These are phyloP conservation scores for Fistulifera solaris DNA, from an alignment of 108 stramenopile species.

Conservation along the genomic window DNA sequence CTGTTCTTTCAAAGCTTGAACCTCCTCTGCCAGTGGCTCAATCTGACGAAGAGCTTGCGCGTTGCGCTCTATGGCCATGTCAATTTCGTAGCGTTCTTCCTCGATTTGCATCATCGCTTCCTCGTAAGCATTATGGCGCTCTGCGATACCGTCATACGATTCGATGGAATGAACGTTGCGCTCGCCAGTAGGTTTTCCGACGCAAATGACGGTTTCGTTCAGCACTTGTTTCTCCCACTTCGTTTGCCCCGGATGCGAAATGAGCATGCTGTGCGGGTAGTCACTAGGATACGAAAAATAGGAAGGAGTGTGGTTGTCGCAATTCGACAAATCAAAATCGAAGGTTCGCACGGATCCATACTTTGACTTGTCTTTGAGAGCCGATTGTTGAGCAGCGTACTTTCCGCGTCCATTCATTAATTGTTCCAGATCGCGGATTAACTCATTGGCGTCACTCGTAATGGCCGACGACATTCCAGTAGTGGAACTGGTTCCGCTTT, in stretches of 20 bases:
- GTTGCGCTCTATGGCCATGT: constrained; percentile 97
- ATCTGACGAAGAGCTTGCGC: constrained; percentile 74
- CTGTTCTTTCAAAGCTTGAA: constrained; percentile 45
- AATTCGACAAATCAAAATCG: constrained; percentile 44
- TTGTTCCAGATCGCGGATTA: constrained; percentile 62
- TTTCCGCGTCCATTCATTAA: constrained; percentile 68
- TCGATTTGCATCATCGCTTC: constrained; percentile 71
- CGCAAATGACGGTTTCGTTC: constrained; percentile 43
- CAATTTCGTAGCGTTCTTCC: constrained; percentile 92
- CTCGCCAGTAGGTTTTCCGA: constrained; percentile 16
- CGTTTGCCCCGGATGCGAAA: constrained; percentile 41
- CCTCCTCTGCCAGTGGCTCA: constrained; percentile 91
- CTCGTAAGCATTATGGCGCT: constrained; percentile 66
- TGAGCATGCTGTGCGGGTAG: constrained; percentile 35
- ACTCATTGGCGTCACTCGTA: constrained; percentile 30
- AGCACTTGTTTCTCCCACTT: constrained; percentile 38
- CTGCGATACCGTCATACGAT: constrained; percentile 50
- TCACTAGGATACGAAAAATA: constrained; percentile 60
- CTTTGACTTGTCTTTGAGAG: constrained; percentile 58
- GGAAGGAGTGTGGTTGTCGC: constrained; percentile 52
- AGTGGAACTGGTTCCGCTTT: constrained; percentile 53
- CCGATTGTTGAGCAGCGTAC: constrained; percentile 50
- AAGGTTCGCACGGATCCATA: constrained; percentile 43
- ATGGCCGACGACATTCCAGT: constrained; percentile 33
- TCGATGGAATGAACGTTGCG: constrained; percentile 32